Evolutionary conservation across 805 yeast species (phyloP).

Genomic region (Pichia rugopelliculosa): DNA sequence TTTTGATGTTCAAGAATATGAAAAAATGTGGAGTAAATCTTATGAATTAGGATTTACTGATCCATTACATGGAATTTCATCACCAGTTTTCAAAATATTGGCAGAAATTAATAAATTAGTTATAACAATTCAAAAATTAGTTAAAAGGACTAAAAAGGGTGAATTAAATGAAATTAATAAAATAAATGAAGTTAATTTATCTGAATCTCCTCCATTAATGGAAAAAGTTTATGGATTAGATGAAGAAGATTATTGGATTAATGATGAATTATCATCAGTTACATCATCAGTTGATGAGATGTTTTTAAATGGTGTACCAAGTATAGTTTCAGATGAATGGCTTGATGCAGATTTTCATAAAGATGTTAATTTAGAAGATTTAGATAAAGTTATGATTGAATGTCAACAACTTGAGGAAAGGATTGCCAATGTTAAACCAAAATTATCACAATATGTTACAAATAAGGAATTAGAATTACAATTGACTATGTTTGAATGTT

Average conservation of each 20-base stretch:
- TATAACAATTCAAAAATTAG: slow-evolving; percentile 38
- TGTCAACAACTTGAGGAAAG: slow-evolving; percentile 38
- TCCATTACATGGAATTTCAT: slow-evolving; percentile 67
- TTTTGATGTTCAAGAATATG: slow-evolving; percentile 56
- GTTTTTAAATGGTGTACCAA: slow-evolving; percentile 2
- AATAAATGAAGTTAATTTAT: not conserved
- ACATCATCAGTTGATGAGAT: slow-evolving; percentile 14
- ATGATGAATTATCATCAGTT: slow-evolving; percentile 11
- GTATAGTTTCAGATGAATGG: slow-evolving; percentile 11
- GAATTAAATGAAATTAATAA: slow-evolving; percentile 10
- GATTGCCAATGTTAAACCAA: slow-evolving; percentile 48
- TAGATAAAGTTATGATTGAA: slow-evolving; percentile 29
- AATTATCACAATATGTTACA: slow-evolving; percentile 34
- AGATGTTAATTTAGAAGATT: slow-evolving; percentile 27
- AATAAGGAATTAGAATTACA: slow-evolving; percentile 55
- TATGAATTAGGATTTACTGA: slow-evolving; percentile 43
- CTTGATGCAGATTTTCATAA: slow-evolving; percentile 14
- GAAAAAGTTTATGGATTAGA: slow-evolving; percentile 6
- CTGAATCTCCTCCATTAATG: slow-evolving; percentile 1
- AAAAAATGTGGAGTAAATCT: slow-evolving; percentile 36
- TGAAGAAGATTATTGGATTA: slow-evolving; percentile 8
- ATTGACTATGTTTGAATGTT: slow-evolving; percentile 61
- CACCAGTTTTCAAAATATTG: slow-evolving; percentile 55
- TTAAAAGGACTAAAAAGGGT: slow-evolving; percentile 19
- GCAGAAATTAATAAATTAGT: slow-evolving; percentile 63